Evolutionary conservation across 202 grass and related monocot genomes (phyloP), one percentile per base, ranked within the genome.

Genomic region (Elaeis oleifera): DNA sequence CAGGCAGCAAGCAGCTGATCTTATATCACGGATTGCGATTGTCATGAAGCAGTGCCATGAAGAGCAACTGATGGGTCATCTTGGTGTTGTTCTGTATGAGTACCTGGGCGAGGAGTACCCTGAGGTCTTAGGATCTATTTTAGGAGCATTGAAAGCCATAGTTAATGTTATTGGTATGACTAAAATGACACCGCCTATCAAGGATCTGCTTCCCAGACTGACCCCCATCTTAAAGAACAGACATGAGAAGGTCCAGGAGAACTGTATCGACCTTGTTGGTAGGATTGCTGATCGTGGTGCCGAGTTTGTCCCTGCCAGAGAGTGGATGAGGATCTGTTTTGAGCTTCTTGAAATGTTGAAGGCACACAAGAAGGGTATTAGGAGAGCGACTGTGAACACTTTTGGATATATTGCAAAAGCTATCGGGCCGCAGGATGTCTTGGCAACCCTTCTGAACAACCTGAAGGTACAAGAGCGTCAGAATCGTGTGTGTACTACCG

Each of bases 311-410:
- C 88, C 88, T 26, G 94, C 94, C 13, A 89, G 94, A 71, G 94
- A 99, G 57, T 99, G 94, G 94, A 99, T 99, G 94, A 90, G 88
- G 71, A 99, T 99, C 59, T 99, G 94, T 39, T 99, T 99, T 51
- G 94, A 99, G 83, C 80, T 99, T 39, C 78, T 99, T 23, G 94
- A 99, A 67, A 99, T 99, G 94, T 81, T 94, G 71, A 99, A 99
- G 78, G 94, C 94, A 65, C 94, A 99, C 67, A 99, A 99, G 72
- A 89, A 99, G 60, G 88, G 94, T 49, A 99, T 99, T 52, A 83
- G 94, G 48, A 94, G 88, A 75, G 94, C 88, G 6, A 94, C 88
- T 44, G 94, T 99, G 51, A 99, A 99, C 73, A 99, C 94, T 56
- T 99, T 99, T 82, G 94, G 88, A 65, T 99, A 99, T 77, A 94